These are phyloP conservation scores for Colletotrichum eleusines DNA, from an alignment of 2,329 filamentous ascomycete genomes.

Conservation along the genomic window DNA sequence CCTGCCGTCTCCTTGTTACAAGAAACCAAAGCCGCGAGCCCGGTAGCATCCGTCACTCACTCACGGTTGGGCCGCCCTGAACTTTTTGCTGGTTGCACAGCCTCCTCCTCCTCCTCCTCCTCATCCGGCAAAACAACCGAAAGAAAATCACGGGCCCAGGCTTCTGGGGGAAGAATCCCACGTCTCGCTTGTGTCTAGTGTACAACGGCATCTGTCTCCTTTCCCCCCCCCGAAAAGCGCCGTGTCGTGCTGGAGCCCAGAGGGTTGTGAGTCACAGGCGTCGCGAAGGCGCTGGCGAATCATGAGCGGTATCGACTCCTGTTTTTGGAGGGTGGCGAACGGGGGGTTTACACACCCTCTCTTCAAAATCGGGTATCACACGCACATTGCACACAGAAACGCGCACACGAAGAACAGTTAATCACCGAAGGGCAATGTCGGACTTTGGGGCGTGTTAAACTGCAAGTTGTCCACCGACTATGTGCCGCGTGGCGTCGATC, in stretches of 20 bases:
- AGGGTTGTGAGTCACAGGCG: constrained; percentile 12
- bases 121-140: neutral
- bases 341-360: neutral
- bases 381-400: neutral
- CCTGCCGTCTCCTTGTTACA: neutral
- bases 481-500: neutral
- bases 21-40: neutral
- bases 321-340: no score
- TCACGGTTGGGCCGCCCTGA: no score
- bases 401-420: neutral
- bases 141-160: neutral
- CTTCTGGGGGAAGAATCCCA: neutral
- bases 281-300: constrained; percentile 8
- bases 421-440: constrained; percentile 1
- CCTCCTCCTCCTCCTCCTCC: no score
- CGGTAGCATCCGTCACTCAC: neutral
- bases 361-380: neutral
- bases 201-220: neutral
- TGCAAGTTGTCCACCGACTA: no score
- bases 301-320: no score
- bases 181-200: neutral
- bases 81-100: neutral
- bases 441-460: neutral
- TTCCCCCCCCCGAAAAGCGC: neutral
- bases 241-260: neutral